Percentiles rank a stretch among this genome's conserved stretches.
Conservation (phyloP, 495 filamentous ascomycete species). For the Penicillium robsamsonii region DNA sequence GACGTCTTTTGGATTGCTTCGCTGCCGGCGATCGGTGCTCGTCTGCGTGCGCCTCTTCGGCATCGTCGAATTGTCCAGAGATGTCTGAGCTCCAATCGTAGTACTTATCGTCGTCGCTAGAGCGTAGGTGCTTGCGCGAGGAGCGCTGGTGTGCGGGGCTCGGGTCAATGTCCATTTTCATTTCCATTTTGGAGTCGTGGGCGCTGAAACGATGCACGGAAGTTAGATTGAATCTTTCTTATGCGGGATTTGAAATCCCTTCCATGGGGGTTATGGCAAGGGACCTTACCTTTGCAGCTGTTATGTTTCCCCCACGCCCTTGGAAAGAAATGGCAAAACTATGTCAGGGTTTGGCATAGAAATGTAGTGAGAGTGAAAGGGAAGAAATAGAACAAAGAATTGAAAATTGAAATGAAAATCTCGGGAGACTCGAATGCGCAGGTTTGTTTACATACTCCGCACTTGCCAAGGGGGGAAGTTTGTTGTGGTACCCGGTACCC, state of each 20-base stretch:
- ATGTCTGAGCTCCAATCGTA: slow-evolving; percentile 32
- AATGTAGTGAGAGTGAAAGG: neutral
- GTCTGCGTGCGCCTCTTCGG: slow-evolving; percentile 34
- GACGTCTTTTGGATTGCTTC: slow-evolving; percentile 44
- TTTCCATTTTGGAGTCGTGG: slow-evolving; percentile 7
- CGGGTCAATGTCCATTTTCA: slow-evolving; percentile 26
- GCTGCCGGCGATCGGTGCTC: slow-evolving; percentile 25
- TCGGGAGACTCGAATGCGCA: neutral
- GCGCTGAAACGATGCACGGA: slow-evolving; percentile 1
- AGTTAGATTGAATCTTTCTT: slow-evolving; percentile 14
- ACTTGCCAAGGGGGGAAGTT: slow-evolving; percentile 32
- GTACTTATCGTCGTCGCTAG: slow-evolving; percentile 18
- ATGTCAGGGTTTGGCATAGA: slow-evolving; percentile 1
- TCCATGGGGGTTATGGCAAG: slow-evolving; percentile 9
- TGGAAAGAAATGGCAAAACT: slow-evolving; percentile 12
- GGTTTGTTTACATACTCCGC: slow-evolving; percentile 34
- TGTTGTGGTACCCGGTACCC: slow-evolving; percentile 27
- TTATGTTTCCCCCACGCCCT: slow-evolving; percentile 16
- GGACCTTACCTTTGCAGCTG: slow-evolving; percentile 20
- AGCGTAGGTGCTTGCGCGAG: slow-evolving; percentile 37
- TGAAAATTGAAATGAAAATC: neutral
- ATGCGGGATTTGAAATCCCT: slow-evolving; percentile 3
- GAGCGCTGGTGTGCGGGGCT: slow-evolving; percentile 22
- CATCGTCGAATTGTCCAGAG: slow-evolving; percentile 45
- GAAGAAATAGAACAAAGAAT: neutral